Base-by-base conservation (phyloP, 1,284 basidiomycete genomes). In the Ceratobasidium sp. region DNA sequence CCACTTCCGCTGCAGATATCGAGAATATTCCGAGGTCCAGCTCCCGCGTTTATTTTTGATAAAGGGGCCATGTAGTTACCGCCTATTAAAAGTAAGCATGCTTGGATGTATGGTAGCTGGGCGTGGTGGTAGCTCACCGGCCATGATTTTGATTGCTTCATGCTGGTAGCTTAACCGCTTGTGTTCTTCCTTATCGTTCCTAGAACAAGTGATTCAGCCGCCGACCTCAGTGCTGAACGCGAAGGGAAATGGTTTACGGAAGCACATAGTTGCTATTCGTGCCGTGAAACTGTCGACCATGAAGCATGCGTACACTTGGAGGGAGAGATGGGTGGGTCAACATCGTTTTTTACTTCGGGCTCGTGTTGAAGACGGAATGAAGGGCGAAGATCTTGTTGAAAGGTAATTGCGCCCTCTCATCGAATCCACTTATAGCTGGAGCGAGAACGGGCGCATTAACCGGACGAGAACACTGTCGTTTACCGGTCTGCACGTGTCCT, bases 1-100 rank as follows among this genome's bases (percentile, higher is more conserved):
- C 70, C 70, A n/a, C 70, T 73, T 52, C 70, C 70, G 46, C 70
- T 73, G 15, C 42, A 56, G 62, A 73, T 26, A n/a, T 73, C 70
- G 15, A 73, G 70, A 9, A 73, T n/a, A 48, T 15, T n/a, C 17
- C 10, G 38, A n/a, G 70, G 70, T 20, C 70, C 70, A 46, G 38
- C 28, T n/a, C 70, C 56, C 20, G 56, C 57, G 15, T 73, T 73
- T 12, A 73, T 23, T 23, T 73, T 9, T 4, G 38, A 23, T 15
- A 73, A 26, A 20, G 70, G 70, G 3, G 70, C 70, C 10, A 38
- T 62, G 28, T 73, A 73, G 44, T 73, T 73, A 1, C 40, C 40
- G 46, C 70, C 70, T 73, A 33, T 38, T 62, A 9, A 13, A 23
- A 26, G 23, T 59, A 33, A 28, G 38, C 20, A 9, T 4, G 10